Evolutionary conservation across 768 basidiomycete genomes (phyloP).

Genomic region (Phlebiopsis flavidoalba): DNA sequence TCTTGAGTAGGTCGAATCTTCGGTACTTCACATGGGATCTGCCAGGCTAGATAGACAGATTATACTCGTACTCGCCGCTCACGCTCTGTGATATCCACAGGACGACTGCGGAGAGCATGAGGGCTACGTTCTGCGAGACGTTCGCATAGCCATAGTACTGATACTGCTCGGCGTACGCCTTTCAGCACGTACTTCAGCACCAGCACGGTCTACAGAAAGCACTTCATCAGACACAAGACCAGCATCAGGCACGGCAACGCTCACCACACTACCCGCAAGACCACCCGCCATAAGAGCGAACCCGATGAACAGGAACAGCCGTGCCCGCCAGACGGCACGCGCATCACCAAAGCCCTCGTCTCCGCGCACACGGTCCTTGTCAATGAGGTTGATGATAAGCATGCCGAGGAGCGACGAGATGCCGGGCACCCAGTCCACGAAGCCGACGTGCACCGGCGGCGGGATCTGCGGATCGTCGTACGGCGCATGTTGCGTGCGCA

Average conservation of each 20-base stretch:
- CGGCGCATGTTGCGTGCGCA: constrained; percentile 75
- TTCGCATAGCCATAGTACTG: constrained; percentile 92
- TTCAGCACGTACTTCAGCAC: constrained; percentile 87
- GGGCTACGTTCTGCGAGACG: constrained; percentile 86
- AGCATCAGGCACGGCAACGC: constrained; percentile 27
- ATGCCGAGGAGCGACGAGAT: constrained; percentile 91
- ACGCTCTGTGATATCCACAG: constrained; percentile 90
- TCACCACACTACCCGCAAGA: constrained; percentile 90
- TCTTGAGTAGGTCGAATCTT: background rate
- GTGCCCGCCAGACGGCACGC: constrained; percentile 84
- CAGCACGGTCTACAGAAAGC: constrained; percentile 60
- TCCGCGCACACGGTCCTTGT: constrained; percentile 83
- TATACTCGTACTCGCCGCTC: constrained; percentile 90
- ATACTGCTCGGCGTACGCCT: constrained; percentile 67
- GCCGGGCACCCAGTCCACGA: constrained; percentile 97
- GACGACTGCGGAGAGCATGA: constrained; percentile 82
- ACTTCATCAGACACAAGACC: background rate
- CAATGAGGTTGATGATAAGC: constrained; percentile 88
- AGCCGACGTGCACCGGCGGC: constrained; percentile 76
- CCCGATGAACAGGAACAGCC: constrained; percentile 88
- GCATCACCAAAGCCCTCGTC: constrained; percentile 80
- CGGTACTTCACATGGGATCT: background rate
- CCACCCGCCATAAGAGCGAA: constrained; percentile 98
- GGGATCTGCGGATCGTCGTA: constrained; percentile 65
- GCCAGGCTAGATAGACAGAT: constrained; percentile 40